Evolutionary conservation across 352 stramenopile genomes (phyloP).

Genomic region (Globisporangium irregulare): DNA sequence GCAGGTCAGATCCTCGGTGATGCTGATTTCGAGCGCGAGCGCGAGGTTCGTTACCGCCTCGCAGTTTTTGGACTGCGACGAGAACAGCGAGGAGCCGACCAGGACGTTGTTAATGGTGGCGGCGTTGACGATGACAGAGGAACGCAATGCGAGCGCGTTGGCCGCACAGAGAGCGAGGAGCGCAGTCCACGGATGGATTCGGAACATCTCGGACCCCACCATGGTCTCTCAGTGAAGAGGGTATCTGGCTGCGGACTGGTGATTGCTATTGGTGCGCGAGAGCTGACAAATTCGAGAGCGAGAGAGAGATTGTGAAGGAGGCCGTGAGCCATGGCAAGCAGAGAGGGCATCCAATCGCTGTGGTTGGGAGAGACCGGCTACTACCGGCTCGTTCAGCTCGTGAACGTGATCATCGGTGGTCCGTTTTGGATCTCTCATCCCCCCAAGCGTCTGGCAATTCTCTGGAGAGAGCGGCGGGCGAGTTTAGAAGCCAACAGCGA

Average conservation of each 20-base stretch:
- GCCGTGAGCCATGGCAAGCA: not conserved
- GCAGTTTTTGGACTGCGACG: not conserved
- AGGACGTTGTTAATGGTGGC: not conserved
- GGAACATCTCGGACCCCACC: not conserved
- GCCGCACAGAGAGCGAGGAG: not conserved
- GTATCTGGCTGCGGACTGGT: not conserved
- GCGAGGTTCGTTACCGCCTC: not conserved
- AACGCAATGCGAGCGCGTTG: not conserved
- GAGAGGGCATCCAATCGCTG: not conserved
- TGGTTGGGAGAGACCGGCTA: too few species aligned
- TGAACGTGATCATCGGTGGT: not conserved
- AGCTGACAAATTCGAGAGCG: not conserved
- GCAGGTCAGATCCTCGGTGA: constrained; percentile 7
- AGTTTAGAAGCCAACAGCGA: too few species aligned
- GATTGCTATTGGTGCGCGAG: not conserved
- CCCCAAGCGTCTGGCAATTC: not conserved
- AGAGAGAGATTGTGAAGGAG: not conserved
- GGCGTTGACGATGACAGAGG: not conserved
- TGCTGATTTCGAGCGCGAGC: constrained; percentile 2
- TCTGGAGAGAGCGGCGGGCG: too few species aligned
- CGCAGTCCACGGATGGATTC: not conserved
- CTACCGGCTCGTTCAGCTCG: not conserved
- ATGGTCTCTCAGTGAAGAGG: not conserved
- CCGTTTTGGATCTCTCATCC: not conserved
- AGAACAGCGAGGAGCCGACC: not conserved